Evolutionary conservation across 768 basidiomycete genomes (phyloP).

Genomic region (Naganishia onofrii): DNA sequence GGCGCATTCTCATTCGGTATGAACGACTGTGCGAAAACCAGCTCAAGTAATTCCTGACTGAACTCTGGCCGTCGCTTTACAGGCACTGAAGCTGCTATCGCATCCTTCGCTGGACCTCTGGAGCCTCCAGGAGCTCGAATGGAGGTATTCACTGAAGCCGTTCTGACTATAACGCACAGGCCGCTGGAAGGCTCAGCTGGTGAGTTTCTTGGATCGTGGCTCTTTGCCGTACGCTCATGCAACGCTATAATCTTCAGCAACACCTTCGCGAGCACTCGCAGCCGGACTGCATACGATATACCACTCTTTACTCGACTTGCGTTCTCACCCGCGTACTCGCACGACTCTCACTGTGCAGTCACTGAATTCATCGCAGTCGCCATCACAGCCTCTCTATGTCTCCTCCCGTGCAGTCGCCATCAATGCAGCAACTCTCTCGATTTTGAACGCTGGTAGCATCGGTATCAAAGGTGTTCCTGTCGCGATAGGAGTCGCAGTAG

Average conservation of each 20-base stretch:
- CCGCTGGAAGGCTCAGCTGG: constrained; percentile 51
- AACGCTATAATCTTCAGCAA: not conserved
- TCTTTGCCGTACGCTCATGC: not conserved
- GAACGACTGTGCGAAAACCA: not conserved
- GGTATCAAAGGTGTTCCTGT: constrained; percentile 45
- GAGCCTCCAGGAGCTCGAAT: constrained; percentile 51
- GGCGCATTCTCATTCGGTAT: constrained; percentile 52
- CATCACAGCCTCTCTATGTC: constrained; percentile 24
- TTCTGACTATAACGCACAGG: constrained; percentile 52
- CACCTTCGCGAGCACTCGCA: constrained; percentile 46
- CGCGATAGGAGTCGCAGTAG: constrained; percentile 40
- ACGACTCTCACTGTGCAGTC: constrained; percentile 54
- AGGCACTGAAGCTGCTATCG: constrained; percentile 42
- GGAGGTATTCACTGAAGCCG: constrained; percentile 54
- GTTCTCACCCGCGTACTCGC: constrained; percentile 53
- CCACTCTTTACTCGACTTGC: constrained; percentile 48
- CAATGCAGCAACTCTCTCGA: constrained; percentile 51
- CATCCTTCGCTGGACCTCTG: constrained; percentile 52
- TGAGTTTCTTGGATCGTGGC: constrained; percentile 31
- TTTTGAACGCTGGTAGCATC: constrained; percentile 49
- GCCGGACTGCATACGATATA: constrained; percentile 43
- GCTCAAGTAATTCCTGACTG: not conserved
- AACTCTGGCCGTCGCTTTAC: not conserved
- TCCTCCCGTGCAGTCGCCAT: constrained; percentile 46
- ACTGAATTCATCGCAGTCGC: constrained; percentile 37